phyloP scores from a whole-genome alignment of 352 stramenopile species.

The Phytopythium cucurbitacearum region DNA sequence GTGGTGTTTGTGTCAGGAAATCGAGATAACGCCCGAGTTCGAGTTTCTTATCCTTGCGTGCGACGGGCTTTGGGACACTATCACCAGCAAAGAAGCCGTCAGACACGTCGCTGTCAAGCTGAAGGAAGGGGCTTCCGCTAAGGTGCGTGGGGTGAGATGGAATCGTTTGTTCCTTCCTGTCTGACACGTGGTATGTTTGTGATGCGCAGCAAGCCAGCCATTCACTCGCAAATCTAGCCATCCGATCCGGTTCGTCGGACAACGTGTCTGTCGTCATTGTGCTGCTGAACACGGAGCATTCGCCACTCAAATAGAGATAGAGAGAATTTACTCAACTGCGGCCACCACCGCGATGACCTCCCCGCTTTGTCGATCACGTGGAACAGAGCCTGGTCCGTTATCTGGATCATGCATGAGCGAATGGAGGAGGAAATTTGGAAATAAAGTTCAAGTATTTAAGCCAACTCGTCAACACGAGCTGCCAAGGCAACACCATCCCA shows the following conservation, averaged over 20 bases:
- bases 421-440: constrained; percentile 12
- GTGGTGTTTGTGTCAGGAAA: constrained; percentile 45
- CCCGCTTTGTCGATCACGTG: no score
- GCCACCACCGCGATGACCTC: no score
- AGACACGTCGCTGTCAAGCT: constrained; percentile 74
- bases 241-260: constrained; percentile 82
- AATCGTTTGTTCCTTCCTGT: constrained; percentile 1
- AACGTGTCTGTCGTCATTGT: constrained; percentile 88
- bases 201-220: constrained; percentile 64
- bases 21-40: constrained; percentile 86
- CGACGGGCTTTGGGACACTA: constrained; percentile 91
- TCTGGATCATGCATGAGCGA: no score
- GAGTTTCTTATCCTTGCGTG: constrained; percentile 91
- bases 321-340: no score
- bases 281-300: constrained; percentile 55
- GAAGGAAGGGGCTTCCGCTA: constrained; percentile 59
- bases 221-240: constrained; percentile 80
- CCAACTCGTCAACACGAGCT: no score
- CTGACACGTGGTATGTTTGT: not conserved
- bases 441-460: constrained; percentile 11
- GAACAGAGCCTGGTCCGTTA: no score
- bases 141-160: constrained; percentile 22
- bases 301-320: not conserved
- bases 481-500: not conserved
- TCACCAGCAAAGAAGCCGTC: constrained; percentile 91